A percentile compares a stretch with the other conserved stretches of the same genome.
Evolutionary conservation across 2,329 filamentous ascomycete genomes (phyloP).

Genomic region (Helotiales sp.): DNA sequence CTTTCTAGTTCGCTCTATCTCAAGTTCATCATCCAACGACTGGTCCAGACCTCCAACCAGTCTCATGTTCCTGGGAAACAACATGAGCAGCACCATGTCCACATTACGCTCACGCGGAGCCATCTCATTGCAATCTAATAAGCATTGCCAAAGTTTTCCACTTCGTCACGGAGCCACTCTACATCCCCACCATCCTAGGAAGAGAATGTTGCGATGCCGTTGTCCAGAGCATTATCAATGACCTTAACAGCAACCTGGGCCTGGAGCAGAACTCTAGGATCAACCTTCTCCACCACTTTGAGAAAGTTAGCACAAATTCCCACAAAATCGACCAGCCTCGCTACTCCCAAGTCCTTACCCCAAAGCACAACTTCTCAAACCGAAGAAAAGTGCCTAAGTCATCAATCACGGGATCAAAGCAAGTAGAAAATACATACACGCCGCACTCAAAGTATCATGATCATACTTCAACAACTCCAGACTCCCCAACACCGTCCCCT

Average conservation of each 20-base stretch:
- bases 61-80: not conserved
- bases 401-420: not conserved
- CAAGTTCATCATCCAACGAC: not conserved
- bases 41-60: not conserved
- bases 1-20: not conserved
- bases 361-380: too few relatives aligned
- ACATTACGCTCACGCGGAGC: too few relatives aligned
- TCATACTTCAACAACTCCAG: slow-evolving; percentile 20
- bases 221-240: slow-evolving; percentile 10
- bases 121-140: too few relatives aligned
- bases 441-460: slow-evolving; percentile 20
- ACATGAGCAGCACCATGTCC: not conserved
- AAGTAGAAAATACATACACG: not conserved
- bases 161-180: too few relatives aligned
- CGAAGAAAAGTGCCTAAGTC: too few relatives aligned
- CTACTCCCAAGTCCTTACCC: too few relatives aligned
- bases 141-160: too few relatives aligned
- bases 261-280: not conserved
- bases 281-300: not conserved
- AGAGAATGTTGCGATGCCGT: not conserved
- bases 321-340: not conserved
- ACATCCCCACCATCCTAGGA: too few relatives aligned
- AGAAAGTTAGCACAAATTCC: not conserved
- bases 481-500: not conserved
- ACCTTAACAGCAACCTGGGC: not conserved